A percentile compares a stretch with the other conserved stretches of the same genome.
Evolutionary conservation across 441 rosid genomes (phyloP).

Genomic region (Brassica balearica): DNA sequence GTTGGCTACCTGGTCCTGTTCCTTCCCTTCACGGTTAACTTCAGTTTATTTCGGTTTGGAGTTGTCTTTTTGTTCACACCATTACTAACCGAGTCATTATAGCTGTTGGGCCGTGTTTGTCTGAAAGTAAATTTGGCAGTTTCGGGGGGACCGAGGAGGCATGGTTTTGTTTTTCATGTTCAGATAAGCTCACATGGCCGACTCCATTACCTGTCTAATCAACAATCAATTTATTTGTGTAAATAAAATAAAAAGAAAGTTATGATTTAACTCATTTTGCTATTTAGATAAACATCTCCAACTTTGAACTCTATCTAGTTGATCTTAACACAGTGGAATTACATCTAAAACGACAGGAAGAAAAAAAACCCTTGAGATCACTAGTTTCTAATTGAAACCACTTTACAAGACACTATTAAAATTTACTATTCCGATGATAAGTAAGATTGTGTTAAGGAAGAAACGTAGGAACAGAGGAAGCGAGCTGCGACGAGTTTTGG

Average conservation of each 20-base stretch:
- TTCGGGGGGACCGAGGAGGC: constrained; percentile 18
- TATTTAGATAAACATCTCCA: neutral
- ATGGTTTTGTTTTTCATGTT: constrained; percentile 2
- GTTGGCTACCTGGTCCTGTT: no score
- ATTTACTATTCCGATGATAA: neutral
- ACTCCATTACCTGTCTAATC: constrained; percentile 25
- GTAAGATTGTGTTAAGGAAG: constrained; percentile 32
- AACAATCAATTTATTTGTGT: constrained; percentile 3
- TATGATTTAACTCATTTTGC: neutral
- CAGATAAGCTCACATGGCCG: constrained; percentile 37
- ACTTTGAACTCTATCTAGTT: constrained; percentile 32
- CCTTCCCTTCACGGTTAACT: neutral
- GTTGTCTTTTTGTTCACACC: neutral
- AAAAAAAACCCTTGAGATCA: neutral
- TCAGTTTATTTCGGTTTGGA: neutral
- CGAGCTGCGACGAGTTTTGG: constrained; percentile 26
- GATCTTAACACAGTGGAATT: constrained; percentile 20
- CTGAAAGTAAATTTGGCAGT: neutral
- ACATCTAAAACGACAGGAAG: neutral
- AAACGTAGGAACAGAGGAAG: constrained; percentile 34
- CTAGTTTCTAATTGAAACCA: constrained; percentile 24
- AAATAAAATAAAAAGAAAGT: neutral
- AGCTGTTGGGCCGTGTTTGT: neutral
- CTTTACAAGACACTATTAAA: constrained; percentile 19
- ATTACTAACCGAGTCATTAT: neutral